These are phyloP conservation scores for Papiliotrema nemorosa DNA, from an alignment of 1,284 basidiomycete species.

Conservation along the genomic window DNA sequence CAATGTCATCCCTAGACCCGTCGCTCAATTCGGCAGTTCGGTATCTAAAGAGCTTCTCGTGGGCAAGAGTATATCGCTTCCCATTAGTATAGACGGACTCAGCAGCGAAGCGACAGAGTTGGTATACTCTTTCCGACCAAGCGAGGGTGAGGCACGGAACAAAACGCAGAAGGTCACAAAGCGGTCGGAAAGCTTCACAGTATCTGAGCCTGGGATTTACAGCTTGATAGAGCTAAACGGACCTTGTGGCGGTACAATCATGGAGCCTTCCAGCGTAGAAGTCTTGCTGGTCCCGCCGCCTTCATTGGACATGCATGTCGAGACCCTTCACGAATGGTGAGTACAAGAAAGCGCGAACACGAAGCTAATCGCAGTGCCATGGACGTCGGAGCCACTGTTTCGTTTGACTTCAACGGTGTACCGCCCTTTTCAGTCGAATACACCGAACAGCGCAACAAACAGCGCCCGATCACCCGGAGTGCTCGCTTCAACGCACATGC, in stretches of 20 bases:
- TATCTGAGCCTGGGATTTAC: slow-evolving; percentile 77
- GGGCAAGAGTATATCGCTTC: slow-evolving; percentile 25
- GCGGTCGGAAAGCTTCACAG: slow-evolving; percentile 54
- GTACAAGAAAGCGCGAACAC: no score
- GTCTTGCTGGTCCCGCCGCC: slow-evolving; percentile 73
- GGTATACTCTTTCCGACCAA: slow-evolving; percentile 22
- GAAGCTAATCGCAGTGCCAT: slow-evolving; percentile 79
- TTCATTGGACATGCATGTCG: slow-evolving; percentile 79
- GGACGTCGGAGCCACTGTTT: slow-evolving; percentile 85
- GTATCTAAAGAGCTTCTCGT: slow-evolving; percentile 69
- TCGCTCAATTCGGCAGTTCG: slow-evolving; percentile 68
- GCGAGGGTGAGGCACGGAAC: slow-evolving; percentile 16
- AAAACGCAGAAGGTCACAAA: slow-evolving; percentile 57
- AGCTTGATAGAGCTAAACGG: slow-evolving; percentile 69
- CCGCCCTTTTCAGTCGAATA: slow-evolving; percentile 86
- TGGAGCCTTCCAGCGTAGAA: slow-evolving; percentile 72
- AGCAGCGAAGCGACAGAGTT: slow-evolving; percentile 14
- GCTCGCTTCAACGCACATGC: slow-evolving; percentile 65
- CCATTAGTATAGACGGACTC: slow-evolving; percentile 23
- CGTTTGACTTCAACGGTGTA: slow-evolving; percentile 79
- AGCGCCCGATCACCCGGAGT: slow-evolving; percentile 56
- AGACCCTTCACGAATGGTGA: slow-evolving; percentile 86
- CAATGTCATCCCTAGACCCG: slow-evolving; percentile 70
- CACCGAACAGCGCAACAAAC: slow-evolving; percentile 67
- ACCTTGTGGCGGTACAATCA: slow-evolving; percentile 71